phyloP scores from a whole-genome alignment of 768 basidiomycete species.

The Fibroporia radiculosa region DNA sequence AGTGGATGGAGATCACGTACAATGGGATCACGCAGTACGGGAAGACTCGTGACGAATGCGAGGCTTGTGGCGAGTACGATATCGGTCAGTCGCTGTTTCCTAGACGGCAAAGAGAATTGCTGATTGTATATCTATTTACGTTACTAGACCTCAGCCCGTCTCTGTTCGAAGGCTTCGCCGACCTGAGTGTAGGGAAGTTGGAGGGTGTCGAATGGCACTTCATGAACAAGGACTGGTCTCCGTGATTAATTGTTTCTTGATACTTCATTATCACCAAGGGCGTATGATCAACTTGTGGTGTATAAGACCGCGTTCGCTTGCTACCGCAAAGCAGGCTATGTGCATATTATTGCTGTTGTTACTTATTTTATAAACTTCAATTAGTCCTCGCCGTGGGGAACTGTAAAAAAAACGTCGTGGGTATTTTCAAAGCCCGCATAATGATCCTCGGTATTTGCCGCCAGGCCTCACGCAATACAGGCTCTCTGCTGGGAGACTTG shows the following conservation, averaged over 20 bases:
- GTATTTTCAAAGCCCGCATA: too few species aligned
- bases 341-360: too few species aligned
- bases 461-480: too few species aligned
- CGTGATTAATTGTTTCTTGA: not conserved
- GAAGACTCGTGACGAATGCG: slow-evolving; percentile 50
- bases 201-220: slow-evolving; percentile 50
- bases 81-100: slow-evolving; percentile 45
- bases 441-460: too few species aligned
- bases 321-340: too few species aligned
- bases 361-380: too few species aligned
- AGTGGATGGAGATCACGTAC: slow-evolving; percentile 59
- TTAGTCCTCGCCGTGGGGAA: too few species aligned
- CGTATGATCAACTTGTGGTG: too few species aligned
- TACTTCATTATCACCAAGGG: too few species aligned
- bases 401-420: too few species aligned
- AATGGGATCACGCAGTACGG: slow-evolving; percentile 46
- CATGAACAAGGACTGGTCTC: slow-evolving; percentile 28
- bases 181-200: slow-evolving; percentile 42
- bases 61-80: slow-evolving; percentile 40
- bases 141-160: slow-evolving; percentile 63
- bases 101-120: not conserved
- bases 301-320: too few species aligned
- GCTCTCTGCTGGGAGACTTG: too few species aligned
- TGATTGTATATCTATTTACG: not conserved
- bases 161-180: slow-evolving; percentile 45